Evolutionary conservation across 208 protist species (phyloP), one percentile per base, ranked within the genome.

Genomic region (Leishmania martiniquensis): DNA sequence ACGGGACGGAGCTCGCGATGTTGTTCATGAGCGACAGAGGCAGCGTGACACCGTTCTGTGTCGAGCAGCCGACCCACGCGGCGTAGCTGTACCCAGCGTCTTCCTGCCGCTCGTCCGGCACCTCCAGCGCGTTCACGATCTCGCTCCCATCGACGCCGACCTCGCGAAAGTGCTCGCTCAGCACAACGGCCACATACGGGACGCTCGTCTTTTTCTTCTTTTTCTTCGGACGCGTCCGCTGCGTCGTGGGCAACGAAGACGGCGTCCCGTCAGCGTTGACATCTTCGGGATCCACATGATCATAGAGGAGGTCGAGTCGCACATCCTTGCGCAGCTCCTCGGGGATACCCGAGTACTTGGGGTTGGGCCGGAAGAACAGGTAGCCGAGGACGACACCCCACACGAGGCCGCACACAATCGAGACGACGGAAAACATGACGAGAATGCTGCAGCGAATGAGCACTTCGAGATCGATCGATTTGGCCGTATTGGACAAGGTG

Each of bases 21-120:
- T 87, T 88, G 52, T 89, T 83, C 49, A 97, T 55, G 55, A 97
- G 75, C 2, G 91, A 93, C 37, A 97, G 85, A 20, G 91, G 93
- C 52, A 95, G 82, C 45, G 93, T 93, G 5, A 97, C 85, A 67
- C 83, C 88, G 82, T 97, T 97, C 75, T 90, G 90, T 52, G 93
- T 85, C 42, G 86, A 89, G 79, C 84, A 93, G 72, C 83, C 91
- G 15, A 95, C 52, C 68, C 80, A 78, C 37, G 81, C 81, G 20
- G 82, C 90, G 83, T 87, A 94, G 57, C 68, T 52, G 77, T 94
- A 94, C 37, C 89, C 88, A 4, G 85, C 88, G 52, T 91, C 82
- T 79, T 96, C 91, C 57, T 86, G 83, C 74, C 85, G 84, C 47
- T 85, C 75, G 49, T 75, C 74, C 2, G 92, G 90, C 13, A 84